phyloP scores from a whole-genome alignment of 352 stramenopile genomes.

The Phytopythium chamaehyphon region DNA sequence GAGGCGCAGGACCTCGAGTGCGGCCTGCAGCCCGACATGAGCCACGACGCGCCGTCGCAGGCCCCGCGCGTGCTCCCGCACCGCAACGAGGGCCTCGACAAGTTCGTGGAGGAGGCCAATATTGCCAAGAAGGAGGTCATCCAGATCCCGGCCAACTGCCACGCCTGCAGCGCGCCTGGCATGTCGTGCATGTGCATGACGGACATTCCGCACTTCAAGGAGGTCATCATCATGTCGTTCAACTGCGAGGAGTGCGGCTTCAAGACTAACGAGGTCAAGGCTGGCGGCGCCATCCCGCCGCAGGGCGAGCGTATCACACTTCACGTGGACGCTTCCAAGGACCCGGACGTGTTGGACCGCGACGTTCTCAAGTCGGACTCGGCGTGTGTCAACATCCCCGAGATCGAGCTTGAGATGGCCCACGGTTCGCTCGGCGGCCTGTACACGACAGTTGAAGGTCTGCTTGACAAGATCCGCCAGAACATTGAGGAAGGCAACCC shows the following conservation, averaged over 20 bases:
- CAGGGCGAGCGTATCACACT: conserved; percentile 82
- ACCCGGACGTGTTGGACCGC: conserved; percentile 70
- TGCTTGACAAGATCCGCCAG: conserved; percentile 85
- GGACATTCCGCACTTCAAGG: conserved; percentile 95
- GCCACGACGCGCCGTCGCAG: conserved; percentile 39
- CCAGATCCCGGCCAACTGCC: conserved; percentile 80
- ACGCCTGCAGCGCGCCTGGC: conserved; percentile 59
- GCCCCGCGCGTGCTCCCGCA: conserved; percentile 42
- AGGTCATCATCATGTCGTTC: conserved; percentile 92
- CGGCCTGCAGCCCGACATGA: conserved; percentile 69
- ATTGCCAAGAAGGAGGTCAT: conserved; percentile 80
- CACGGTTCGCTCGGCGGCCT: conserved; percentile 87
- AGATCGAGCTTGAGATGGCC: conserved; percentile 90
- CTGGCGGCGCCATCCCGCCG: conserved; percentile 82
- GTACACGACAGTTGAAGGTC: conserved; percentile 93
- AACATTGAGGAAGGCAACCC: conserved; percentile 77
- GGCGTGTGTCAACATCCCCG: conserved; percentile 78
- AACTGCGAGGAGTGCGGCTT: conserved; percentile 91
- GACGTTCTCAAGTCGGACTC: conserved; percentile 94
- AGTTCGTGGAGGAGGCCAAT: conserved; percentile 52
- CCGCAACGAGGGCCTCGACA: conserved; percentile 69
- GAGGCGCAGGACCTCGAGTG: conserved; percentile 71
- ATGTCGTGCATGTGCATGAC: conserved; percentile 89
- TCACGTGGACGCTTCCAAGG: conserved; percentile 31
- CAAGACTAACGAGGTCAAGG: conserved; percentile 91